Evolutionary conservation across 208 protist species (phyloP).

Genomic region (Acanthamoeba divionensis): DNA sequence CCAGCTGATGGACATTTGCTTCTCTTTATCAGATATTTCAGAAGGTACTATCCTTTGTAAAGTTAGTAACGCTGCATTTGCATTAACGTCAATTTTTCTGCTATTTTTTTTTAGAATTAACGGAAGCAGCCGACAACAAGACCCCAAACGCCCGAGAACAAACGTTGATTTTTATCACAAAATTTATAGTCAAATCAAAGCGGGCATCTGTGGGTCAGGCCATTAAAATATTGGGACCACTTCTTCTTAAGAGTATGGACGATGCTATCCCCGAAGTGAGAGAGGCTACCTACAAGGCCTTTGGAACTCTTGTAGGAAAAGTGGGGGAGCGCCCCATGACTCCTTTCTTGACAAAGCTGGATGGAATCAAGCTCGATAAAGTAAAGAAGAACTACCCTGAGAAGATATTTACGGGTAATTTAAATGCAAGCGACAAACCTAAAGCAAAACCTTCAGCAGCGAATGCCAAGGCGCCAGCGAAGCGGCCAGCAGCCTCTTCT

Average conservation of each 20-base stretch:
- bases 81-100: too few relatives aligned
- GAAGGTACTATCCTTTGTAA: too few relatives aligned
- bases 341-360: slow-evolving; percentile 26
- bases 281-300: slow-evolving; percentile 56
- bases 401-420: slow-evolving; percentile 13
- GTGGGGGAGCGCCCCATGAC: slow-evolving; percentile 31
- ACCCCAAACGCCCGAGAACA: not conserved
- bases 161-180: not conserved
- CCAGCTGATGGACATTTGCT: not conserved
- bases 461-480: not conserved
- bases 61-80: too few relatives aligned
- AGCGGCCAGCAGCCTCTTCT: not conserved
- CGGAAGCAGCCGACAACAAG: slow-evolving; percentile 1
- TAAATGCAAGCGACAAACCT: not conserved
- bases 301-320: slow-evolving; percentile 46
- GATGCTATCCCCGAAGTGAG: slow-evolving; percentile 54
- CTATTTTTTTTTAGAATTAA: too few relatives aligned
- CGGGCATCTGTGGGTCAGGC: slow-evolving; percentile 16
- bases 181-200: slow-evolving; percentile 42
- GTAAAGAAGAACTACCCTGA: slow-evolving; percentile 51
- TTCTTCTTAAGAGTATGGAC: slow-evolving; percentile 37
- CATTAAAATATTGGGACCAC: slow-evolving; percentile 28
- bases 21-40: not conserved
- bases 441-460: not conserved
- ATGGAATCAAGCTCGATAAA: slow-evolving; percentile 61